Evolutionary conservation across 2,329 filamentous ascomycete species (phyloP), one percentile per base, ranked within the genome.

Genomic region (Clarireedia homoeocarpa): DNA sequence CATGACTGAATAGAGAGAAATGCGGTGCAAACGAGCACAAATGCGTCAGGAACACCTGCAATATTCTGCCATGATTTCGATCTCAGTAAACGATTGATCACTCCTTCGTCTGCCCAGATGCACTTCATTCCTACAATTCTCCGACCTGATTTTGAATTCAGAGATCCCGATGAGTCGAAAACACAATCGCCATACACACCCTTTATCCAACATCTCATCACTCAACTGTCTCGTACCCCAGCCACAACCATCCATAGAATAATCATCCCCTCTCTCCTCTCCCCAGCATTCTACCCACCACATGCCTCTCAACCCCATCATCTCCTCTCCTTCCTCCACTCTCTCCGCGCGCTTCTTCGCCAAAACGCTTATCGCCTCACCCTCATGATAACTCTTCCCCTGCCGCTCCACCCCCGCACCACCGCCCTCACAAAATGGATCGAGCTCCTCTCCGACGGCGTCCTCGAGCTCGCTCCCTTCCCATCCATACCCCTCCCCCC

Each of bases 391-490:
- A 91, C 90, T 0, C 72, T 97, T 0, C 91, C 92, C 0, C 75
- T 92, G 1, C 84, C 89, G 0, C 80, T 99, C 0, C 89, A 89
- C 67, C 88, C 91, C 2, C 83, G 92, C 14, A 77, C 74, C 20
- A 81, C 85, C 0, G 91, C 89, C 1, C 75, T 96, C 10, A 83
- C 89, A 10, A 83, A 89, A 49, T 96, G 90, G 89, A 85, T 91
- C 60, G 94, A 99, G 69, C 75, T 89, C 2, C 74, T 97, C 1
- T 84, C 78, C 61, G 94, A 99, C 66, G 90, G 90, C 5, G 89
- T 95, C 6, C 74, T 96, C 23, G 91, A 97, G 71, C 77, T 99
- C 14, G 83, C 84, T 80, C 66, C 95, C 73, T 73, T 92, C 75
- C 67, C 86, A 77, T 74, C 82, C 70, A 72, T 77, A 67, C 68